Conservation (phyloP, 2,329 filamentous ascomycete genomes). For the Scedosporium aurantiacum region DNA sequence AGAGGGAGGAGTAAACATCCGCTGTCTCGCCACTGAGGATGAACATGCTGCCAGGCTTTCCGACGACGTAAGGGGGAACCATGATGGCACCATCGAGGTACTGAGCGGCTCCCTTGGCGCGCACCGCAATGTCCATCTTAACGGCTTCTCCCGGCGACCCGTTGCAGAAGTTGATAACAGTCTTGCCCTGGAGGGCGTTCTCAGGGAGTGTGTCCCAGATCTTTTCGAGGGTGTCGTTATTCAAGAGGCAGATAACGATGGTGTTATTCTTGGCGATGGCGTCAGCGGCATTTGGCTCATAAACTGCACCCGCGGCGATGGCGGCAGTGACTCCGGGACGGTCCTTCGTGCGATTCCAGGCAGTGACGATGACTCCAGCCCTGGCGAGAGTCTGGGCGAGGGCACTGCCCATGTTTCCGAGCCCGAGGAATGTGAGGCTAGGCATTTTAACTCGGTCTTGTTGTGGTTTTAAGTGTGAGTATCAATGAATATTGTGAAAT, state of each 20-base stretch:
- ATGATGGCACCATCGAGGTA: constrained; percentile 20
- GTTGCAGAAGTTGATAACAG: constrained; percentile 19
- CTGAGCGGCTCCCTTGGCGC: constrained; percentile 6
- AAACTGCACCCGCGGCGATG: constrained; percentile 54
- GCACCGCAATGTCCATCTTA: constrained; percentile 11
- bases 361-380: constrained; percentile 31
- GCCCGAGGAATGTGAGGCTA: neutral
- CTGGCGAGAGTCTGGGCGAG: constrained; percentile 3
- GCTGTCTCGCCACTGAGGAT: constrained; percentile 14
- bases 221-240: constrained; percentile 14
- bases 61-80: constrained; percentile 18
- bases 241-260: constrained; percentile 16
- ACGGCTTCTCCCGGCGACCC: constrained; percentile 14
- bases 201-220: constrained; percentile 4
- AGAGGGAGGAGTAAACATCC: constrained; percentile 5
- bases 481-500: no score
- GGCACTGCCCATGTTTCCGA: constrained; percentile 4
- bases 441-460: neutral
- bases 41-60: constrained; percentile 13
- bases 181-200: constrained; percentile 12
- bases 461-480: no score
- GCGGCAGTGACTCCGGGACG: constrained; percentile 57
- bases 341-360: constrained; percentile 34
- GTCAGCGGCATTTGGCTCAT: neutral
- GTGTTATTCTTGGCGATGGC: constrained; percentile 8